Percentiles rank a stretch among this genome's conserved stretches.
phyloP scores from a whole-genome alignment of 139 green algal genomes.

The Penium margaritaceum region DNA sequence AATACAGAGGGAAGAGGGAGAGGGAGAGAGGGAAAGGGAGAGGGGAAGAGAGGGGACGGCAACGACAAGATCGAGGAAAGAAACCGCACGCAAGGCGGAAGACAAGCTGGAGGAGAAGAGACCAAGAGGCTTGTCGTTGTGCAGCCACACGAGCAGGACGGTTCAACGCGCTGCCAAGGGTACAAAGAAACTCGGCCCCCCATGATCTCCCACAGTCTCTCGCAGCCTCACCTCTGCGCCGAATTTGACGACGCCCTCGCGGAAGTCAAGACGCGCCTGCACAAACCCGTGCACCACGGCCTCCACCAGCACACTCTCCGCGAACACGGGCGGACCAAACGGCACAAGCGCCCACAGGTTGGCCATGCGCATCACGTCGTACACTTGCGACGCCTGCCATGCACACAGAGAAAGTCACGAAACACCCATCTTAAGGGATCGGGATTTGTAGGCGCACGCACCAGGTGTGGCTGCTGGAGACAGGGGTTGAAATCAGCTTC shows the following conservation, averaged over 20 bases:
- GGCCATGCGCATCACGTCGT: slow-evolving; percentile 62
- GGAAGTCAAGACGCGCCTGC: slow-evolving; percentile 5
- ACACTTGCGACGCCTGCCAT: slow-evolving; percentile 59
- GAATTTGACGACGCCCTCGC: neutral
- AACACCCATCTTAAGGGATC: too few relatives aligned
- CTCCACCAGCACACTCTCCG: slow-evolving; percentile 84
- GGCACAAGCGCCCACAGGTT: slow-evolving; percentile 59
- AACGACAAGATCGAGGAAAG: neutral
- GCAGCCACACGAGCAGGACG: neutral
- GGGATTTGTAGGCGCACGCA: too few relatives aligned
- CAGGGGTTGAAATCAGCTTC: too few relatives aligned
- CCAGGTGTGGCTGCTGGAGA: too few relatives aligned
- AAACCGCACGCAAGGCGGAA: too few relatives aligned
- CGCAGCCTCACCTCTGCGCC: neutral
- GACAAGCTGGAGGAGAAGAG: too few relatives aligned
- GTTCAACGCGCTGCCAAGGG: neutral
- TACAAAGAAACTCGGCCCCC: neutral
- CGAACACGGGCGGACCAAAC: slow-evolving; percentile 64
- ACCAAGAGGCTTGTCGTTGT: neutral
- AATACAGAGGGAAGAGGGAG: neutral
- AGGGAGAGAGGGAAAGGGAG: neutral
- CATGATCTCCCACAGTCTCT: neutral
- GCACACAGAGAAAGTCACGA: too few relatives aligned
- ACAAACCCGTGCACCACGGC: slow-evolving; percentile 81
- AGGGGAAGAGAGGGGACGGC: neutral